Percentiles rank a stretch among this genome's conserved stretches.
phyloP scores from a whole-genome alignment of 306 rosid genomes.

The Mimosa bimucronata region DNA sequence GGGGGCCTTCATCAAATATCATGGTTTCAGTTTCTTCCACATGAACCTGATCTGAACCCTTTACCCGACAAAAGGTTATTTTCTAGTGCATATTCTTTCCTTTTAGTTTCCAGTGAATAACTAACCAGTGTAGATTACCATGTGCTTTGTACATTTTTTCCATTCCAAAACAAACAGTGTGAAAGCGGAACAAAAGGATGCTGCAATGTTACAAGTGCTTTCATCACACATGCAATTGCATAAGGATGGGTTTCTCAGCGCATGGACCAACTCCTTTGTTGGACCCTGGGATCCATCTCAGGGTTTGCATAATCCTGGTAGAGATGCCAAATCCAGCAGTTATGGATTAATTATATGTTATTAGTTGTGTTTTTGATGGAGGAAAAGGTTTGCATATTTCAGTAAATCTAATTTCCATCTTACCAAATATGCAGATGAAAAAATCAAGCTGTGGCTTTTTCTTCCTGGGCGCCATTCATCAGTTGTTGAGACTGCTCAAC shows the following conservation, averaged over 20 bases:
- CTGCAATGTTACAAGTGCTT: conserved; percentile 79
- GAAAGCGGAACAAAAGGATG: conserved; percentile 81
- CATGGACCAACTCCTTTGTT: conserved; percentile 98
- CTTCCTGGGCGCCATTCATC: conserved; percentile 87
- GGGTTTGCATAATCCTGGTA: conserved; percentile 98
- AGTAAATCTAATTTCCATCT: conserved; percentile 39
- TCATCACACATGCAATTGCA: conserved; percentile 91
- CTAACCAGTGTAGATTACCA: not conserved
- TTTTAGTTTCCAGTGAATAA: not conserved
- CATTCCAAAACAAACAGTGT: conserved; percentile 52
- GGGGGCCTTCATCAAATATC: conserved; percentile 87
- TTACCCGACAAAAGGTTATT: conserved; percentile 79
- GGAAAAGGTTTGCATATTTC: conserved; percentile 20
- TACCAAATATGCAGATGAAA: conserved; percentile 69
- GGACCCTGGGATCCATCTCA: conserved; percentile 99
- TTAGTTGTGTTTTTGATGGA: conserved; percentile 8
- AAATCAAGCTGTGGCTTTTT: conserved; percentile 97
- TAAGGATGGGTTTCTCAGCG: conserved; percentile 82
- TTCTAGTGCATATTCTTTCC: conserved; percentile 15
- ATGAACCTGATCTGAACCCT: conserved; percentile 78
- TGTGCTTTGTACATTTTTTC: conserved; percentile 4
- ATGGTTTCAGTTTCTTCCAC: conserved; percentile 96
- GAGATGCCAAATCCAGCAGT: conserved; percentile 38
- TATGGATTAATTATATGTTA: conserved; percentile 28
- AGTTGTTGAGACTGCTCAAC: conserved; percentile 76